These are phyloP conservation scores for Crithidia sp. DNA, from an alignment of 208 protist species.

Conservation along the genomic window DNA sequence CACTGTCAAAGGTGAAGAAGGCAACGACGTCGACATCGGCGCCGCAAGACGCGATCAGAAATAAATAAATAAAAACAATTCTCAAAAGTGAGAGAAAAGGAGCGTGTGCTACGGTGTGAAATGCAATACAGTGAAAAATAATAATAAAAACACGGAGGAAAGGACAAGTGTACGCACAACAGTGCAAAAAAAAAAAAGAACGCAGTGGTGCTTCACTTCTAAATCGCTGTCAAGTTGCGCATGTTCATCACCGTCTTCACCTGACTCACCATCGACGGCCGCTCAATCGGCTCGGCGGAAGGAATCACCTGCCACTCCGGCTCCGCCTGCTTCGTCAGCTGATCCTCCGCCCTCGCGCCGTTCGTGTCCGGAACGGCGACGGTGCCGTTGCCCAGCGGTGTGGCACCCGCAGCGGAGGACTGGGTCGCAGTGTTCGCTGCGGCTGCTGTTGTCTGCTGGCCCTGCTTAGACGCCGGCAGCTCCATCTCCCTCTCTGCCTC, in stretches of 20 bases:
- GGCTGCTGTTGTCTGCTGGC: not conserved
- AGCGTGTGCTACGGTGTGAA: no score
- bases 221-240: conserved; percentile 42
- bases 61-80: no score
- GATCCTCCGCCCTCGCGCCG: conserved; percentile 9
- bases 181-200: not conserved
- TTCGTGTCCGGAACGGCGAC: conserved; percentile 4
- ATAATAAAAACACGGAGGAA: not conserved
- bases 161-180: not conserved
- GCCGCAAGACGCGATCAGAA: no score
- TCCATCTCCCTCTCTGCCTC: conserved; percentile 17
- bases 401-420: not conserved
- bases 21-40: no score
- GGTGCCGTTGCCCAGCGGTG: not conserved
- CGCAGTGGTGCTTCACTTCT: not conserved
- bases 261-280: conserved; percentile 34
- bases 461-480: conserved; percentile 10
- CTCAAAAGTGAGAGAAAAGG: no score
- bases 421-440: not conserved
- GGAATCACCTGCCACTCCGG: conserved; percentile 35
- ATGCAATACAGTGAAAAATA: not conserved
- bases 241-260: conserved; percentile 43
- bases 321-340: conserved; percentile 38
- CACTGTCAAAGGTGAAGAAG: no score
- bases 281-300: conserved; percentile 28